These are phyloP conservation scores for Pseudogymnoascus sp. DNA, from an alignment of 2,329 filamentous ascomycete species.

Conservation along the genomic window DNA sequence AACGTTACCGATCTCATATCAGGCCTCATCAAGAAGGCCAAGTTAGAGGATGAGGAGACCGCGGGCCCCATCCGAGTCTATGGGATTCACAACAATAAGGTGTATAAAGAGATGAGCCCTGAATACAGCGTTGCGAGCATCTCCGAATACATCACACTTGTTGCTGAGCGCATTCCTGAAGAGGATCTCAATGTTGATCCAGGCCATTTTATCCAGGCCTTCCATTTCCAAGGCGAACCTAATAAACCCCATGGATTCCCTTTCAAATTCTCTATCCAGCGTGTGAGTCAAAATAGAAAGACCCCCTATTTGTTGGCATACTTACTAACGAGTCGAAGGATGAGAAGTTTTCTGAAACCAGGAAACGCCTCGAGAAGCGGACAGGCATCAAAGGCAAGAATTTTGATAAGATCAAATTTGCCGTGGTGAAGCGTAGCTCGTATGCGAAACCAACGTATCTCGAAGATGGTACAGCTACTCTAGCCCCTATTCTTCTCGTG, in stretches of 20 bases:
- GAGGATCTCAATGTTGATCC: constrained; percentile 56
- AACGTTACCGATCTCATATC: constrained; percentile 70
- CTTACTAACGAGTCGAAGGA: constrained; percentile 41
- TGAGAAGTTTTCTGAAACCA: constrained; percentile 84
- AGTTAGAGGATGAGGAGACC: constrained; percentile 64
- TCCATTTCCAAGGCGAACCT: constrained; percentile 89
- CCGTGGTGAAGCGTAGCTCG: constrained; percentile 60
- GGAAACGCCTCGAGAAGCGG: constrained; percentile 85
- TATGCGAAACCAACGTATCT: constrained; percentile 78
- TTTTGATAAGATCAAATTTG: constrained; percentile 97
- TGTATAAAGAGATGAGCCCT: constrained; percentile 67
- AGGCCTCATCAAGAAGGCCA: constrained; percentile 71
- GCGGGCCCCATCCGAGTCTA: constrained; percentile 69
- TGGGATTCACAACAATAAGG: constrained; percentile 74
- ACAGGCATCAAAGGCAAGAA: constrained; percentile 96
- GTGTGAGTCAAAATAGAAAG: constrained; percentile 44
- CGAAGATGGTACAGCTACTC: constrained; percentile 64
- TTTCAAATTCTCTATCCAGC: constrained; percentile 80
- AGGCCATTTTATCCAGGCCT: constrained; percentile 63
- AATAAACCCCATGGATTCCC: constrained; percentile 79
- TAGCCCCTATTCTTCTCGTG: background rate
- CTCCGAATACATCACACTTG: constrained; percentile 76
- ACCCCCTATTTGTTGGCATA: background rate
- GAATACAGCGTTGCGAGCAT: constrained; percentile 72
- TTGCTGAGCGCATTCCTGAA: constrained; percentile 73